Conservation (phyloP, 768 basidiomycete species). For the Lactarius hengduanensis region DNA sequence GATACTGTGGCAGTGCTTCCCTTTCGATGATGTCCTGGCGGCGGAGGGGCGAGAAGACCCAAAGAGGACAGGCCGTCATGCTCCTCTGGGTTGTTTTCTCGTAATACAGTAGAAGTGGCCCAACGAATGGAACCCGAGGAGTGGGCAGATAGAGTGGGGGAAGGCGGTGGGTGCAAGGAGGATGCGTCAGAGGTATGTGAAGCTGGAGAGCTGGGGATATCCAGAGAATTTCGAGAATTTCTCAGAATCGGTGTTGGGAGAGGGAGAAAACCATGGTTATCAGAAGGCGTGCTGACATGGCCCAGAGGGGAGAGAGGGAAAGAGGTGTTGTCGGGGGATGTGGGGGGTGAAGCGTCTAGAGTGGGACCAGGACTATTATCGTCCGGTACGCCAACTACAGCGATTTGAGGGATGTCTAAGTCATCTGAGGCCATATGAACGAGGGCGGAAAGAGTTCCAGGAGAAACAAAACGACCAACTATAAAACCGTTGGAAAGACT, state of each 20-base stretch:
- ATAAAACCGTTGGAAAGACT: background rate
- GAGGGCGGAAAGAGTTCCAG: background rate
- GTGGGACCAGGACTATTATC: background rate
- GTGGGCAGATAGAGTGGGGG: conserved; percentile 66
- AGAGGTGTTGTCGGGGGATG: background rate
- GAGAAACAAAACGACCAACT: background rate
- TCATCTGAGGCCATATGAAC: conserved; percentile 19
- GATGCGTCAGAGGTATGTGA: conserved; percentile 40
- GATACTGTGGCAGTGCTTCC: conserved; percentile 55
- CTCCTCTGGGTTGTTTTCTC: conserved; percentile 67
- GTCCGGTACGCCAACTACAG: conserved; percentile 26
- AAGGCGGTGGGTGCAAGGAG: conserved; percentile 53
- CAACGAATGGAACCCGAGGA: conserved; percentile 59
- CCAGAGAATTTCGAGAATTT: conserved; percentile 35
- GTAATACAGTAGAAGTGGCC: conserved; percentile 52
- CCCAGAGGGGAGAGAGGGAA: background rate
- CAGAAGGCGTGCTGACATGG: conserved; percentile 13
- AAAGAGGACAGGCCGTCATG: conserved; percentile 52
- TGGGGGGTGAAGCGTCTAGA: background rate
- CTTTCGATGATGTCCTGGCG: conserved; percentile 49
- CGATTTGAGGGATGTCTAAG: conserved; percentile 27
- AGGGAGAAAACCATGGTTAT: conserved; percentile 18
- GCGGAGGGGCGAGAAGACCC: conserved; percentile 45
- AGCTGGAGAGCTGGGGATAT: conserved; percentile 35
- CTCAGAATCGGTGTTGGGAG: conserved; percentile 23